Percentiles rank a stretch among this genome's conserved stretches.
phyloP scores from a whole-genome alignment of 208 protist species.

The Trypanosomatidae sp. region DNA sequence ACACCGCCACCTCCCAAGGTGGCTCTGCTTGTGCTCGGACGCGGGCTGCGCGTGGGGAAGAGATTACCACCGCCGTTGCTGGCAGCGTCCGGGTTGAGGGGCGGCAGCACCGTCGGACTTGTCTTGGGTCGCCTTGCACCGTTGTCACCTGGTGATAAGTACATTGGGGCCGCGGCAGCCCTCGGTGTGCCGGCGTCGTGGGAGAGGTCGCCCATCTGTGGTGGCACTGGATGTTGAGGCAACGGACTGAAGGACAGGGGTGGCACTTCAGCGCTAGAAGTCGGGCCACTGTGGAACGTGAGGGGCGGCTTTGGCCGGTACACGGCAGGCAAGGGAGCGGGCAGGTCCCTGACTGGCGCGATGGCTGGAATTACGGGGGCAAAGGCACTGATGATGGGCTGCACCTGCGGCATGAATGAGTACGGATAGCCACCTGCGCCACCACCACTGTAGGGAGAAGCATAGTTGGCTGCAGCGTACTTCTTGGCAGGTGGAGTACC shows the following conservation, averaged over 20 bases:
- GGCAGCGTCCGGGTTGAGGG: not conserved
- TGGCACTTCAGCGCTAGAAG: not conserved
- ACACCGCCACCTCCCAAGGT: slow-evolving; percentile 1
- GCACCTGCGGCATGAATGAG: slow-evolving; percentile 6
- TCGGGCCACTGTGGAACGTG: slow-evolving; percentile 24
- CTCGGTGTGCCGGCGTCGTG: not conserved
- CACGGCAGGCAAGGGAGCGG: slow-evolving; percentile 33
- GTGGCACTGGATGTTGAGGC: slow-evolving; percentile 7
- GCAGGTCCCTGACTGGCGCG: slow-evolving; percentile 26
- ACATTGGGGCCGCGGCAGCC: slow-evolving; percentile 7
- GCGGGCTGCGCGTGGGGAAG: slow-evolving; percentile 8
- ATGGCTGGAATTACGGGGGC: slow-evolving; percentile 28
- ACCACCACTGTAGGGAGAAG: slow-evolving; percentile 3
- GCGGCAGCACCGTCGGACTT: slow-evolving; percentile 20
- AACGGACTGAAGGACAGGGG: not conserved
- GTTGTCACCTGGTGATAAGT: slow-evolving; percentile 7
- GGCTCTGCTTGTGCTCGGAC: slow-evolving; percentile 12
- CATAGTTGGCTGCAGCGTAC: slow-evolving; percentile 8
- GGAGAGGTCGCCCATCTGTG: not conserved
- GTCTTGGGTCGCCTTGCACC: slow-evolving; percentile 9
- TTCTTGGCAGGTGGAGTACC: not conserved
- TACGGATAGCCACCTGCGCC: slow-evolving; percentile 3
- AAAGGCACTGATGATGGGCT: slow-evolving; percentile 23
- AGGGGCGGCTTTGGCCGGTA: slow-evolving; percentile 47
- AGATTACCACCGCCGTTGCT: not conserved